phyloP scores from a whole-genome alignment of 129 eudicot species.

The Pulicaria dysenterica region DNA sequence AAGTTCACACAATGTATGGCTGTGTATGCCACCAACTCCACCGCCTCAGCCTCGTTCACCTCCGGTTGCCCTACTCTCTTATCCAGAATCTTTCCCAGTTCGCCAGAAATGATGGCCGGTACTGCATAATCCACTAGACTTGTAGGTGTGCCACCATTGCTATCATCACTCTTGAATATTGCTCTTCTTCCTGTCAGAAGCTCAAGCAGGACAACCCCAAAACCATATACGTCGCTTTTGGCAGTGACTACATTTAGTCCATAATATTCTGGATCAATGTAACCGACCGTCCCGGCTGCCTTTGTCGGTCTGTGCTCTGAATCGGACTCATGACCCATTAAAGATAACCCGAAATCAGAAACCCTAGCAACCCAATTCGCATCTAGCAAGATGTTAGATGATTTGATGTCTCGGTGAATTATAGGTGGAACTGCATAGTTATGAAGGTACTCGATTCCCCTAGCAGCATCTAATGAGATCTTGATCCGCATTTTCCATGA shows the following conservation, averaged over 20 bases:
- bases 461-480: slow-evolving; percentile 84
- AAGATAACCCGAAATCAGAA: slow-evolving; percentile 90
- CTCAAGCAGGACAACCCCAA: slow-evolving; percentile 90
- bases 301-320: slow-evolving; percentile 60
- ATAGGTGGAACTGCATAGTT: slow-evolving; percentile 95
- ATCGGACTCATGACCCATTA: slow-evolving; percentile 71
- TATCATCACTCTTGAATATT: slow-evolving; percentile 61
- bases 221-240: slow-evolving; percentile 95
- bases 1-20: slow-evolving; percentile 89
- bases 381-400: slow-evolving; percentile 88
- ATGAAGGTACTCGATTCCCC: slow-evolving; percentile 95
- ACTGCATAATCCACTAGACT: slow-evolving; percentile 83
- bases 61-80: slow-evolving; percentile 68
- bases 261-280: slow-evolving; percentile 95
- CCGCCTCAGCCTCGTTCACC: slow-evolving; percentile 79
- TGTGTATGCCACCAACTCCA: slow-evolving; percentile 89
- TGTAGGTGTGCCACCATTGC: slow-evolving; percentile 49
- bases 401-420: slow-evolving; percentile 92
- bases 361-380: slow-evolving; percentile 88
- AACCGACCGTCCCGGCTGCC: slow-evolving; percentile 96
- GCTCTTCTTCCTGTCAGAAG: slow-evolving; percentile 90
- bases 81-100: slow-evolving; percentile 66
- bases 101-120: slow-evolving; percentile 71
- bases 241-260: slow-evolving; percentile 85
- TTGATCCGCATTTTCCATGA: slow-evolving; percentile 94